Base-by-base conservation (phyloP, 441 rosid genomes). In the Hura crepitans region DNA sequence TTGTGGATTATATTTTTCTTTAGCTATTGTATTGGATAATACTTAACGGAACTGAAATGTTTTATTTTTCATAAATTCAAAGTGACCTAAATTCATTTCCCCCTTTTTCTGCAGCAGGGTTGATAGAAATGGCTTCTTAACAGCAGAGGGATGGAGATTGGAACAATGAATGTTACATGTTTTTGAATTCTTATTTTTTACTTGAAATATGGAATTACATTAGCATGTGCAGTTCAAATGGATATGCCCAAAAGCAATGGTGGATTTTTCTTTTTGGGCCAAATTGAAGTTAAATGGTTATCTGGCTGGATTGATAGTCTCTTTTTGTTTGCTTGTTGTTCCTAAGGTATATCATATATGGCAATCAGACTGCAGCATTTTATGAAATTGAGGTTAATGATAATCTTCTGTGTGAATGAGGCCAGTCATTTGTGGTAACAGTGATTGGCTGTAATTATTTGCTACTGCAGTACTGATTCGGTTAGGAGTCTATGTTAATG, bases 51-150 rank as follows among this genome's bases (percentile, higher is more conserved):
- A n/a, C 27, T 33, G 27, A 56, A 37, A 18, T 11, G 2, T 39
- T 4, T 39, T 35, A 12, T 62, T 11, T 20, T 4, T 23, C 37
- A n/a, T n/a, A n/a, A 3, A 4, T 62, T 47, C n/a, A 45, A 18
- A 63, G 6, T 12, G 42, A 22, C 14, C 15, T 10, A 69, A 23
- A 64, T 56, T 11, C 2, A 43, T 43, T 74, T 17, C 22, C 50
- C 50, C 27, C 46, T 2, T 65, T 22, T 59, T 59, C n/a, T 57
- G 56, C 61, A 37, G 56, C 78, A 79, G 81, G 81, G 27, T 69
- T 59, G 55, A 35, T 63, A 54, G 61, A 68, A 75, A 54, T 66
- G 45, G 67, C 71, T 43, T 30, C 18, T 72, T 23, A 50, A 53
- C 30, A 39, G 31, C 30, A 39, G 31, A 18, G 58, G 31, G 27